phyloP scores from a whole-genome alignment of 2,329 filamentous ascomycete genomes.

The Chaetoscypha palmicola region DNA sequence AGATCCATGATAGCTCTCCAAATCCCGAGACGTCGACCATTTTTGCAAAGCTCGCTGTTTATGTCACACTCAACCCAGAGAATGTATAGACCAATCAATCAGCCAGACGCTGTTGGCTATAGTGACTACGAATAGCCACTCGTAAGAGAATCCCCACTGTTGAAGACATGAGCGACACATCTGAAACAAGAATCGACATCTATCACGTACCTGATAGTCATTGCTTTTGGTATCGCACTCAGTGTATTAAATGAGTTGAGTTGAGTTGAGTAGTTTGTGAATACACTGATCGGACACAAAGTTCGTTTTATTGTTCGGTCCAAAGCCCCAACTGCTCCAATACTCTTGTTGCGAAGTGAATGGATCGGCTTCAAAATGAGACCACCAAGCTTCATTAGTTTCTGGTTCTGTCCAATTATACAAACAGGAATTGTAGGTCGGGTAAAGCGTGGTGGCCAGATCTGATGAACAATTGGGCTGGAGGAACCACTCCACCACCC shows the following conservation, averaged over 20 bases:
- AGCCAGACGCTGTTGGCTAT: slow-evolving; percentile 10
- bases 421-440: background rate
- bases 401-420: slow-evolving; percentile 7
- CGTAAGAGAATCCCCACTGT: slow-evolving; percentile 16
- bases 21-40: slow-evolving; percentile 9
- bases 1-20: slow-evolving; percentile 15
- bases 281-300: too few relatives aligned
- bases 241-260: slow-evolving; percentile 1
- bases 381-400: slow-evolving; percentile 9
- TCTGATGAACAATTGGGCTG: too few relatives aligned
- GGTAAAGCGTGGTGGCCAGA: too few relatives aligned
- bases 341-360: background rate
- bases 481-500: too few relatives aligned
- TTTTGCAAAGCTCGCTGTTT: slow-evolving; percentile 15
- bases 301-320: background rate
- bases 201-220: slow-evolving; percentile 8
- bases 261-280: too few relatives aligned
- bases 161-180: too few relatives aligned
- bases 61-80: slow-evolving; percentile 14
- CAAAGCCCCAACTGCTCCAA: slow-evolving; percentile 12
- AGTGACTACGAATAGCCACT: slow-evolving; percentile 11
- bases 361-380: slow-evolving; percentile 6
- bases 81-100: slow-evolving; percentile 11
- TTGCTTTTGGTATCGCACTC: slow-evolving; percentile 7
- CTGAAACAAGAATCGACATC: too few relatives aligned